Conservation (phyloP, 164 flowering plant species). For the Akebia trifoliata region DNA sequence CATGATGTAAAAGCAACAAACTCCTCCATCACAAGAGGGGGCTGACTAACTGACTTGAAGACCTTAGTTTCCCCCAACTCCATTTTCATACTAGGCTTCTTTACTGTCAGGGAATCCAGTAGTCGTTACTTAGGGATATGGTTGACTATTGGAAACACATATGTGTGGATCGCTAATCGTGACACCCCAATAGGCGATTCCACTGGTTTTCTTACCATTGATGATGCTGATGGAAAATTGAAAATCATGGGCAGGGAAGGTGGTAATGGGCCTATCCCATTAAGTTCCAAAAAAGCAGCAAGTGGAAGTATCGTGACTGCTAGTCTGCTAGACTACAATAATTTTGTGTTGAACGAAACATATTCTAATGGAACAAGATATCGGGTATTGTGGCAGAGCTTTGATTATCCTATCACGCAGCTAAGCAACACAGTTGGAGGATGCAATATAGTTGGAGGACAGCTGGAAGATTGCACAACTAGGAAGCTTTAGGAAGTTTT, state of each 20-base stretch:
- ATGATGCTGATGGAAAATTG: neutral
- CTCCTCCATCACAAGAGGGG: neutral
- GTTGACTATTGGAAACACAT: too few species aligned
- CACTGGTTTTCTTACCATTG: neutral
- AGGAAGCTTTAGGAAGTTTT: too few species aligned
- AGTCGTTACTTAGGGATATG: neutral
- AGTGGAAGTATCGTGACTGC: neutral
- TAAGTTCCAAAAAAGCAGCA: neutral
- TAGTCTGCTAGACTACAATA: neutral
- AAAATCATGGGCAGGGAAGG: neutral
- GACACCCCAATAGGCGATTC: neutral
- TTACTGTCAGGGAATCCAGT: neutral
- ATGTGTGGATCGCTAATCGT: neutral
- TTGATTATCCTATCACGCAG: constrained; percentile 5
- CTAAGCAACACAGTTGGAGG: too few species aligned
- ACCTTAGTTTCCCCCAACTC: neutral
- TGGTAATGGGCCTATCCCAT: neutral
- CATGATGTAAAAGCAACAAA: too few species aligned
- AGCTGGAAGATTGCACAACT: too few species aligned
- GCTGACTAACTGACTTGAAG: neutral
- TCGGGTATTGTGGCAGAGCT: neutral
- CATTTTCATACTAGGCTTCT: neutral
- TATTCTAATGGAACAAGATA: neutral
- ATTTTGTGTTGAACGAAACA: neutral
- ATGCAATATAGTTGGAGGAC: too few species aligned